Percentiles rank a stretch among this genome's conserved stretches.
Evolutionary conservation across 164 flowering plant species (phyloP).

Genomic region (Magnolia changhungtana): DNA sequence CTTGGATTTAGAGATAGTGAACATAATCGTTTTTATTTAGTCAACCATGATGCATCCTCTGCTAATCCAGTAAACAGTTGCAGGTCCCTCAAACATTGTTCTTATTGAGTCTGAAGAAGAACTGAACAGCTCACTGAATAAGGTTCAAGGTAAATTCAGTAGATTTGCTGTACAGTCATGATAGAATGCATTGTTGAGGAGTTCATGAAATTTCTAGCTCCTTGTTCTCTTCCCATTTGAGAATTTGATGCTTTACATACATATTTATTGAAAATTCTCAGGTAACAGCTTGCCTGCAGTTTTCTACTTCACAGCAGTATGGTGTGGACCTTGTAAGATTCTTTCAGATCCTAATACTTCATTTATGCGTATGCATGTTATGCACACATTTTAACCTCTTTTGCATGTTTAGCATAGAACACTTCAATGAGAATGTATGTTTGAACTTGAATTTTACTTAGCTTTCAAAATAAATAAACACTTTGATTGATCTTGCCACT

Average conservation of each 20-base stretch:
- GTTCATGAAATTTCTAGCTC: neutral
- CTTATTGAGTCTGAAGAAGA: slow-evolving; percentile 41
- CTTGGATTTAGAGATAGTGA: too few species aligned
- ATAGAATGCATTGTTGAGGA: neutral
- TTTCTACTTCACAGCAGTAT: slow-evolving; percentile 84
- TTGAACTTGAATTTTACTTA: neutral
- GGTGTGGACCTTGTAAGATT: slow-evolving; percentile 94
- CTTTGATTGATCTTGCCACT: too few species aligned
- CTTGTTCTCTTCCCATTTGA: neutral
- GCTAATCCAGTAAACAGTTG: neutral
- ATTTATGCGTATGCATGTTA: neutral
- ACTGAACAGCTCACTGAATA: slow-evolving; percentile 27
- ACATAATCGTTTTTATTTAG: too few species aligned
- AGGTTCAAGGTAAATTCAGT: slow-evolving; percentile 39
- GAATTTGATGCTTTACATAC: neutral
- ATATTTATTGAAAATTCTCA: slow-evolving; percentile 13
- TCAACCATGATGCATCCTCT: too few species aligned
- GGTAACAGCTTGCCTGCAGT: slow-evolving; percentile 64
- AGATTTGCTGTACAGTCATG: neutral
- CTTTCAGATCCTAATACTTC: neutral
- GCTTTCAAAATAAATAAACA: too few species aligned
- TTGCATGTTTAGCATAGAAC: neutral
- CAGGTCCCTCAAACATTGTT: slow-evolving; percentile 44
- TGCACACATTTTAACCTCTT: neutral
- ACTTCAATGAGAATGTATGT: neutral